Evolutionary conservation across 331 rosid species (phyloP).

Genomic region (Rhamnella rubrinervis): DNA sequence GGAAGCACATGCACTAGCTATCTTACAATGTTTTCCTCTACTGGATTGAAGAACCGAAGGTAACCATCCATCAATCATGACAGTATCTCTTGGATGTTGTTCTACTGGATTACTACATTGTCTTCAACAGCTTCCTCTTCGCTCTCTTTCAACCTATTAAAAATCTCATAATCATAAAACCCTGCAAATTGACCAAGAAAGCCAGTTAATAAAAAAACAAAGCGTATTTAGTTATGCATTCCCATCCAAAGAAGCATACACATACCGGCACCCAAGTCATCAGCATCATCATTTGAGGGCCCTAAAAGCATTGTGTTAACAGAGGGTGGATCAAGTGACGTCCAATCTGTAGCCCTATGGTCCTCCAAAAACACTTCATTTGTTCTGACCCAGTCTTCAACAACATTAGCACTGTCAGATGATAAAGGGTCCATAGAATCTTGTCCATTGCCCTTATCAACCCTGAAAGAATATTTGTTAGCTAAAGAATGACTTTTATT

Average conservation of each 20-base stretch:
- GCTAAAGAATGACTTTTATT: slow-evolving; percentile 15
- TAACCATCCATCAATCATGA: no score
- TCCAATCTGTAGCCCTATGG: slow-evolving; percentile 57
- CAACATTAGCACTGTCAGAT: slow-evolving; percentile 34
- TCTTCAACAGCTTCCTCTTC: slow-evolving; percentile 53
- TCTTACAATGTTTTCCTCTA: neutral
- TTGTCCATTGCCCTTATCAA: slow-evolving; percentile 41
- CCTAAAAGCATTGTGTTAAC: slow-evolving; percentile 44
- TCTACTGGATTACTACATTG: slow-evolving; percentile 38
- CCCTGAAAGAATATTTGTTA: slow-evolving; percentile 41
- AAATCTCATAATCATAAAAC: slow-evolving; percentile 71
- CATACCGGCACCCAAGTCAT: slow-evolving; percentile 65
- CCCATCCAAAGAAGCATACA: slow-evolving; percentile 10
- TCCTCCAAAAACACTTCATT: slow-evolving; percentile 53
- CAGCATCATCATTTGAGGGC: slow-evolving; percentile 59
- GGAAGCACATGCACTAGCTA: slow-evolving; percentile 4
- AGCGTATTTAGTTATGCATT: slow-evolving; percentile 13
- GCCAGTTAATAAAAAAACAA: slow-evolving; percentile 10
- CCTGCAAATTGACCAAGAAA: slow-evolving; percentile 47
- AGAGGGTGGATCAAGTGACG: slow-evolving; percentile 57
- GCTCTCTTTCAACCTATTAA: slow-evolving; percentile 42
- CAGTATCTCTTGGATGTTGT: neutral
- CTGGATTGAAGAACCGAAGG: neutral
- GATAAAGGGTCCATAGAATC: slow-evolving; percentile 64
- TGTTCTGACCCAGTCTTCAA: slow-evolving; percentile 71